These are phyloP conservation scores for Yamadazyma buinensis DNA, from an alignment of 1,139 yeast genomes.

Conservation along the genomic window DNA sequence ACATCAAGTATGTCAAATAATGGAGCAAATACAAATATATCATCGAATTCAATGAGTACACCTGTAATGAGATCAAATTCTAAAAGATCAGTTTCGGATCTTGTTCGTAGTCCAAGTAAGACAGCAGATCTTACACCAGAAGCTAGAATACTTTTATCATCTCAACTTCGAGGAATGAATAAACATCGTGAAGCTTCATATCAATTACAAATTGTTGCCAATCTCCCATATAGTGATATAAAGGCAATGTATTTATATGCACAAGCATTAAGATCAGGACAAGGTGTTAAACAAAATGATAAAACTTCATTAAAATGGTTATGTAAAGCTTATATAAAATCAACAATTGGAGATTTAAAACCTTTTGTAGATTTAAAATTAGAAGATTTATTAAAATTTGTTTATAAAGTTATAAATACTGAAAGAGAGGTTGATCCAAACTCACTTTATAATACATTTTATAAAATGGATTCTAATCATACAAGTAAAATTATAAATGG, in stretches of 20 bases:
- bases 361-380: slow-evolving; percentile 26
- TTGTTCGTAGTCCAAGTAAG: slow-evolving; percentile 8
- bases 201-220: slow-evolving; percentile 62
- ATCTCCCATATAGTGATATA: slow-evolving; percentile 52
- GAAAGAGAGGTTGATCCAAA: slow-evolving; percentile 29
- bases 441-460: slow-evolving; percentile 23
- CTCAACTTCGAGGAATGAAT: slow-evolving; percentile 53
- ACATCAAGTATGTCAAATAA: not conserved
- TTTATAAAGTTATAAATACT: slow-evolving; percentile 22
- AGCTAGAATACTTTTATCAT: slow-evolving; percentile 49
- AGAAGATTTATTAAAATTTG: slow-evolving; percentile 28
- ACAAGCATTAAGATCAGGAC: slow-evolving; percentile 63
- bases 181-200: slow-evolving; percentile 67
- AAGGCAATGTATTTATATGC: slow-evolving; percentile 71
- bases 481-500: slow-evolving; percentile 24
- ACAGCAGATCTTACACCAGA: slow-evolving; percentile 28
- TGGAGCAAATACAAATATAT: not conserved
- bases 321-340: slow-evolving; percentile 32
- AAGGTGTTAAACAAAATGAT: slow-evolving; percentile 64
- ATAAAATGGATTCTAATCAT: slow-evolving; percentile 22
- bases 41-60: slow-evolving; percentile 8
- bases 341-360: slow-evolving; percentile 12
- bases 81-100: slow-evolving; percentile 15
- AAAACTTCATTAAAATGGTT: slow-evolving; percentile 61
- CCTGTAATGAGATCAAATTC: not conserved